Evolutionary conservation across 225 moss, liverwort and hornwort genomes (phyloP), one percentile per base, ranked within the genome.

Genomic region (Thuidium tamariscinum): DNA sequence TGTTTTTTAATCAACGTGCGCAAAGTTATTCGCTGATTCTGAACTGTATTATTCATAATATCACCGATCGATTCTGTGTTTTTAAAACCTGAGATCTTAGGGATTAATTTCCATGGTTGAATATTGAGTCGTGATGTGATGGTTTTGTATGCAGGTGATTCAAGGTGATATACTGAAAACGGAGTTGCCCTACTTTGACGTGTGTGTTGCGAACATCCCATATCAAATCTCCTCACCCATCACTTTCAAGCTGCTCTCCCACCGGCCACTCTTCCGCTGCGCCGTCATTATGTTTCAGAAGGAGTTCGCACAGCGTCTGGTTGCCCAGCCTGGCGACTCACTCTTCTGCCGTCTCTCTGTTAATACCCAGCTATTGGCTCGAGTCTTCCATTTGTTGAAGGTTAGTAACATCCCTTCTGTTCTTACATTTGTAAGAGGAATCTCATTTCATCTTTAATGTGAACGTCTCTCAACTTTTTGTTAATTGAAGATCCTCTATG

Each of bases 201-300:
- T 97, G 20, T 97, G 97, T 70, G 97, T 97, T 54, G 97, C 97
- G 65, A 95, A 95, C 84, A 91, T 97, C 62, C 97, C 97, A 5
- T 95, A 97, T 57, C 95, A 95, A 83, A 97, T 97, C 37, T 97
- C 95, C 25, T 97, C 97, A 10, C 97, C 97, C 13, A 95, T 97
- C 71, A 97, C 95, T 26, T 97, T 97, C 89, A 97, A 97, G 89
- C 93, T 97, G 55, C 80, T 97, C 74, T 97, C 97, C 59, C 97
- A 97, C 70, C 93, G 95, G 26, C 97, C 97, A 32, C 85, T 97
- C 75, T 95, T 97, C 88, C 89, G 97, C 71, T 97, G 97, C 84
- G 97, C 97, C 44, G 95, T 97, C 82, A 94, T 95, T 63, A 95
- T 97, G 97, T 95, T 92, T 84, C 97, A 97, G 81, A 89, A 95